Base-by-base conservation (phyloP, 768 basidiomycete genomes). In the Postia placenta region DNA sequence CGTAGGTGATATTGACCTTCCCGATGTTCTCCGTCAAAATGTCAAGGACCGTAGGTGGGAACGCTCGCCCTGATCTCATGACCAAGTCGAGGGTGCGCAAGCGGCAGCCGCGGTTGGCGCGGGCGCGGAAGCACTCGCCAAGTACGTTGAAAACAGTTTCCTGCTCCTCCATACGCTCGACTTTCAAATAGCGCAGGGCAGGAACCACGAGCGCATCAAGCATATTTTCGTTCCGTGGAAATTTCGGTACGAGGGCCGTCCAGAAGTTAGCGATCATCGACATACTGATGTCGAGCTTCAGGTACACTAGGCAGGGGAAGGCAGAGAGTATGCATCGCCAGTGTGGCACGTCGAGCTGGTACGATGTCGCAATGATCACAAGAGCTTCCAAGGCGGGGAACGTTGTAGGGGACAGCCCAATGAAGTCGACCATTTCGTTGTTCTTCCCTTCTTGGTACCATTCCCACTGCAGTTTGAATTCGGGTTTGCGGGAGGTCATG, bases 241-340 rank as follows among this genome's bases (percentile, higher is more conserved):
- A 11, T 17, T 9, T 36, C 30, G 30, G 30, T 5, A 19, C 17
- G 27, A 45, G 33, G 2, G 45, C 45, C 19, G 11, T 19, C 7
- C 20, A 36, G 4, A 45, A 24, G 9, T 33, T 24, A 5, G 36
- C 15, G 14, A 45, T 30, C 45, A 45, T 45, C 17, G 45, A 45
- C 11, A 35, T 19, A 19, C 45, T 28, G 27, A 47, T 17, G 35
- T 47, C 24, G 46, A 47, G 46, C 24, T 23, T 25, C 9, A 47
- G 2, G 11, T 35, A 37, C 24, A 3, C 20, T 14, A 47, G 36
- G 11, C 20, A 24, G 12, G 46, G 46, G 11, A 47, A 20, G 12
- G 5, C 12, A 2, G 24, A 6, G 37, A 47, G 23, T 15, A 47
- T 37, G 36, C 25, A 11, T 23, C 3, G 5, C 46, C 46, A 47